Evolutionary conservation across 2,329 filamentous ascomycete species (phyloP), one percentile per base, ranked within the genome.

Genomic region (Aspergillus tamarii): DNA sequence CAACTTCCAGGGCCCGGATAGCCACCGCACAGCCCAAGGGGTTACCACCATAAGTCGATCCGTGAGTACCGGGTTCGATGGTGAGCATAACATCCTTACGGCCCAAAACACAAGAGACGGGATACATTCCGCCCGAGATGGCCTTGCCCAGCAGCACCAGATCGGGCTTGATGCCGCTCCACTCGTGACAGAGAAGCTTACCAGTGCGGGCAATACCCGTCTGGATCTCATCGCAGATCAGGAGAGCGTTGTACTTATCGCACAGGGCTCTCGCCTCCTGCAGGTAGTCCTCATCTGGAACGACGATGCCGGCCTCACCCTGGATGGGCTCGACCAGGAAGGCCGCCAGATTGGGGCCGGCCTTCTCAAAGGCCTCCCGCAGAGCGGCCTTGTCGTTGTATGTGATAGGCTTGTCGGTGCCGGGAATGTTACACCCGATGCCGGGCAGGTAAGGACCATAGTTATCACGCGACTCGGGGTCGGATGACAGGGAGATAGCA

Each of bases 201-300:
- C 95, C 95, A 21, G 95, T 99, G 67, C 95, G 90, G 60, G 93
- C 95, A 76, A 99, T 97, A 69, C 94, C 94, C 6, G 95, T 99
- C 82, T 99, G 95, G 73, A 99, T 97, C 85, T 99, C 95, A 78
- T 99, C 95, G 79, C 92, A 96, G 79, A 99, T 98, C 76, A 99
- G 83, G 55, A 99, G 88, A 45, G 96, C 93, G 68, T 97, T 97
- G 85, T 98, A 88, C 85, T 96, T 91, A 80, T 92, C 93, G 84
- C 95, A 99, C 28, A 98, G 89, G 28, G 87, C 91, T 61, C 93
- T 87, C 53, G 94, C 92, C 74, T 90, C 88, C 70, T 84, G 80
- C 39, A 99, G 87, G 81, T 99, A 99, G 80, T 90, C 89, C 58
- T 94, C 92, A 69, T 94, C 91, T 7, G 95, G 95, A 11, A 98